Base-by-base conservation (phyloP, 2,329 filamentous ascomycete species). In the Scytalidium lignicola region DNA sequence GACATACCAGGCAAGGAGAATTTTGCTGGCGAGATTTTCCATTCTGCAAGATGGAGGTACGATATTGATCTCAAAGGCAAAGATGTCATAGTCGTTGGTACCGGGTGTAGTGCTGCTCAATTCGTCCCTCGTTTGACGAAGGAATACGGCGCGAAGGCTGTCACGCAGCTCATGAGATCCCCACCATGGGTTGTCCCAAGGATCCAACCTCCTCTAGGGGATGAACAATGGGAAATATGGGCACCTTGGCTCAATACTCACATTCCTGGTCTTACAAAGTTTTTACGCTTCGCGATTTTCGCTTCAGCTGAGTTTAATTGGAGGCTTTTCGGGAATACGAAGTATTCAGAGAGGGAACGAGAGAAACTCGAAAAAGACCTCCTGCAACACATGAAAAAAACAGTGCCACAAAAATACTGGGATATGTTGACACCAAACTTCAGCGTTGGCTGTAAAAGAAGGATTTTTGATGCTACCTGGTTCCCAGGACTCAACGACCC, bases 91-190 rank as follows among this genome's bases (percentile, higher is more conserved):
- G 74, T 82, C 9, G 61, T 82, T 42, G 79, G 79, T 3, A 80
- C 76, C 2, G 79, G 79, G 12, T 82, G 79, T 58, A 76, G 71
- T 55, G 77, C 78, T 2, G 74, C 75, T 13, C 79, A 83, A 54
- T 70, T 82, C 20, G 72, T 83, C 7, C 78, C 79, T 1, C 58
- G 66, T 32, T 64, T 82, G 5, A 69, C 69, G 2, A 67, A 72
- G 71, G 48, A 61, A 26, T 60, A 64, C 45, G 58, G 55, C 19
- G 76, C 73, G 26, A 80, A 74, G 57, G 75, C 74, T 5, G 72
- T 82, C n/a, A 80, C 77, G 1, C 79, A 83, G 54, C 54, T 83
- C 6, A 79, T 82, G 75, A 67, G 77, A 15, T 75, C 75, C 13
- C 75, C 78, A 10, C 79, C 79, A 1, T 82, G 78, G 78, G 72